Conservation (phyloP, 805 yeast genomes). For the Candida berthetii region DNA sequence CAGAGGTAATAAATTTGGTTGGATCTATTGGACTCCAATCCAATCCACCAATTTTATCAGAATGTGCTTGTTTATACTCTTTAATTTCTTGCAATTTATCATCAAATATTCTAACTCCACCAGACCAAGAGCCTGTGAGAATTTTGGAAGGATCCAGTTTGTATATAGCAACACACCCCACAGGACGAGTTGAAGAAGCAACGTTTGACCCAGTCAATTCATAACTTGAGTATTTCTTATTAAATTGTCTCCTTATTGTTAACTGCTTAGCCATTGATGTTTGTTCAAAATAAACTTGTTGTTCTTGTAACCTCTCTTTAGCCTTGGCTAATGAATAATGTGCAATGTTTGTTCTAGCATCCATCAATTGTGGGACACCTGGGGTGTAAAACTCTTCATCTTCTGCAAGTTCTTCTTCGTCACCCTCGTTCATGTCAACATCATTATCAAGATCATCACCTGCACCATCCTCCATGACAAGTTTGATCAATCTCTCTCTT, state of each 20-base stretch:
- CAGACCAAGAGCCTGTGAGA: slow-evolving; percentile 84
- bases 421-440: slow-evolving; percentile 10
- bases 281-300: slow-evolving; percentile 21
- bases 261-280: slow-evolving; percentile 37
- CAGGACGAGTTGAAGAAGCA: slow-evolving; percentile 55
- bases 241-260: slow-evolving; percentile 37
- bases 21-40: slow-evolving; percentile 47
- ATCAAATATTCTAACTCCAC: slow-evolving; percentile 50
- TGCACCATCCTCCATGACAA: slow-evolving; percentile 24
- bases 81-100: slow-evolving; percentile 26
- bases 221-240: slow-evolving; percentile 24
- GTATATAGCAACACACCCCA: slow-evolving; percentile 46
- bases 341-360: slow-evolving; percentile 48
- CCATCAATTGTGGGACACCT: slow-evolving; percentile 48
- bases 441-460: slow-evolving; percentile 13
- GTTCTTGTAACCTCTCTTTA: slow-evolving; percentile 29
- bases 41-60: slow-evolving; percentile 65
- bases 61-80: slow-evolving; percentile 22
- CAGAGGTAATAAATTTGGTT: slow-evolving; percentile 37
- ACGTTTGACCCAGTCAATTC: slow-evolving; percentile 64
- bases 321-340: slow-evolving; percentile 44
- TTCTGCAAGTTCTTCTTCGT: slow-evolving; percentile 35
- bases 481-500: slow-evolving; percentile 48
- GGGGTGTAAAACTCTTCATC: slow-evolving; percentile 87
- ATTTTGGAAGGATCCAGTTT: slow-evolving; percentile 31